Percentiles rank a stretch among this genome's conserved stretches.
Conservation (phyloP, 176 grass and related monocot genomes). For the Elaeis guineensis region DNA sequence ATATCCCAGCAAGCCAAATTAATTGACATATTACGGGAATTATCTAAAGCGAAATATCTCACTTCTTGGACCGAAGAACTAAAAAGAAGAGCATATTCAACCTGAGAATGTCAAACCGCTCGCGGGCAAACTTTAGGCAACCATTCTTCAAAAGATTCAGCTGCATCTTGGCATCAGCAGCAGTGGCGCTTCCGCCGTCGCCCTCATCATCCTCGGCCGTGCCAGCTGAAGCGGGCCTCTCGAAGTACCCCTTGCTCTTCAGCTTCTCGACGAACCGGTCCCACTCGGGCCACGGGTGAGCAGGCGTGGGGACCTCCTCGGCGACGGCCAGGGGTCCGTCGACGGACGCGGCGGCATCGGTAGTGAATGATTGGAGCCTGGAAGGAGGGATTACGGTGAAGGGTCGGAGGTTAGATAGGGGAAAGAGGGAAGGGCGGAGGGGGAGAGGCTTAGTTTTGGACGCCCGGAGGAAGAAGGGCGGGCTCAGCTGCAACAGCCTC, state of each 20-base stretch:
- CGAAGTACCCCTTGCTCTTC: conserved; percentile 66
- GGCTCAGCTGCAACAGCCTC: conserved; percentile 32
- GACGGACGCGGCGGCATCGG: conserved; percentile 11
- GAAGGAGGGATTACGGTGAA: conserved; percentile 14
- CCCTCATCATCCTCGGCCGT: neutral
- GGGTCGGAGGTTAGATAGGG: neutral
- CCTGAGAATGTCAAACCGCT: conserved; percentile 78
- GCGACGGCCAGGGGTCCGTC: neutral
- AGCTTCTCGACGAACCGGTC: conserved; percentile 62
- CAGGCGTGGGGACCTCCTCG: conserved; percentile 6
- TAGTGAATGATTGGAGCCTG: conserved; percentile 24
- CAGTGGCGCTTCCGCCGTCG: neutral
- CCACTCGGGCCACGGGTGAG: conserved; percentile 92
- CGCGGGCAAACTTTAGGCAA: conserved; percentile 79
- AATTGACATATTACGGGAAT: neutral
- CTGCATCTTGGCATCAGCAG: conserved; percentile 21
- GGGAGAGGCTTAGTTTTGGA: conserved; percentile 12
- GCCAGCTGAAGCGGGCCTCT: conserved; percentile 7
- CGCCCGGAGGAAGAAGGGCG: conserved; percentile 23
- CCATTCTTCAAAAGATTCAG: conserved; percentile 78
- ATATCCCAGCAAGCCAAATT: neutral
- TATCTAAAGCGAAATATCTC: too few species aligned
- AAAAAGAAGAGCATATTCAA: neutral
- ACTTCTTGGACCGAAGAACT: neutral
- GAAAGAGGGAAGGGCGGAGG: conserved; percentile 9